A percentile compares a stretch with the other conserved stretches of the same genome.
These are phyloP conservation scores for Backusella luteola DNA, from an alignment of 192 early-diverging fungal species.

Conservation along the genomic window DNA sequence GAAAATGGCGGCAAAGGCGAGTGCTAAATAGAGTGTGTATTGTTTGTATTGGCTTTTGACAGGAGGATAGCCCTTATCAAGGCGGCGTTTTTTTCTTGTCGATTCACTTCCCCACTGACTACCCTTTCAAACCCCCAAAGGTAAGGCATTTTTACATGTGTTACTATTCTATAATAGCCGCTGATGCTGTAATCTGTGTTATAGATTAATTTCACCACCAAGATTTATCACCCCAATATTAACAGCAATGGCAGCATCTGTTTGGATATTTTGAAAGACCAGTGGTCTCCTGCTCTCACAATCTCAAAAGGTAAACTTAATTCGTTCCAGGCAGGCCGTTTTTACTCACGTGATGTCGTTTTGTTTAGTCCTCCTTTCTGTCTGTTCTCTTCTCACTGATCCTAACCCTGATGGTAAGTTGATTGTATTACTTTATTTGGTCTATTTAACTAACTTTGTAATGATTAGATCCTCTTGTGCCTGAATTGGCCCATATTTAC, in stretches of 20 bases:
- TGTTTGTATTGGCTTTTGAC: constrained; percentile 14
- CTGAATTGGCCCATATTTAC: constrained; percentile 97
- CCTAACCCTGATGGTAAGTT: constrained; percentile 80
- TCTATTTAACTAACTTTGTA: not conserved
- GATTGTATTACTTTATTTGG: not conserved
- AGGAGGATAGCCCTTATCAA: constrained; percentile 89
- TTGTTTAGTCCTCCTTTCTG: constrained; percentile 83
- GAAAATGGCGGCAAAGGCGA: not conserved
- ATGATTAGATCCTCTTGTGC: constrained; percentile 89
- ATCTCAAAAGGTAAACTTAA: constrained; percentile 82
- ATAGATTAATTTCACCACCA: constrained; percentile 93
- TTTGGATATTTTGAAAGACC: constrained; percentile 97
- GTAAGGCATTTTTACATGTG: constrained; percentile 35
- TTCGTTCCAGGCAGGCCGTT: not conserved
- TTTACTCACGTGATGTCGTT: not conserved
- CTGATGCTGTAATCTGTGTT: not conserved
- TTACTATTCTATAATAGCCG: not conserved
- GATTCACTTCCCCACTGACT: constrained; percentile 98
- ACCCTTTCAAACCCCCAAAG: constrained; percentile 99
- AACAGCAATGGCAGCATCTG: constrained; percentile 99
- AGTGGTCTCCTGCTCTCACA: constrained; percentile 98
- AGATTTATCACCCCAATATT: constrained; percentile 99
- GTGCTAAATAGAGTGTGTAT: not conserved
- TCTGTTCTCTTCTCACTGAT: constrained; percentile 97
- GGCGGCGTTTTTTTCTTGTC: constrained; percentile 97